Evolutionary conservation across 169 alveolate species (phyloP).

Genomic region (Plasmodium coatneyi): DNA sequence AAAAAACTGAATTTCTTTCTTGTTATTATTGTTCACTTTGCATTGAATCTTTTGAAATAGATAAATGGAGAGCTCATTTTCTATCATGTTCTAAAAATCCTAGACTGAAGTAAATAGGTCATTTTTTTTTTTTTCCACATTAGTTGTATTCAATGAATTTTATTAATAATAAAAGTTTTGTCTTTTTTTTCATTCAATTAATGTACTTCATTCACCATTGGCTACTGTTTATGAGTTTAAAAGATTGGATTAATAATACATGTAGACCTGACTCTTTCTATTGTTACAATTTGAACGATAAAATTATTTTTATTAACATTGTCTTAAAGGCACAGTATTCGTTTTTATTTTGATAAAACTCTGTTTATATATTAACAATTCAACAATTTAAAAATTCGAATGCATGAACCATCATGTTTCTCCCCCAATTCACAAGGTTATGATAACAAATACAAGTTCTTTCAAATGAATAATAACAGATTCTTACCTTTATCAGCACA

Average conservation of each 20-base stretch:
- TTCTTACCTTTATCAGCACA: background rate
- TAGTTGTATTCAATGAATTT: background rate
- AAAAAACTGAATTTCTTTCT: conserved; percentile 62
- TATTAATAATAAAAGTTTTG: background rate
- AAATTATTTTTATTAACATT: conserved; percentile 13
- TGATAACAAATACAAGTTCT: background rate
- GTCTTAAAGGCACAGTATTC: background rate
- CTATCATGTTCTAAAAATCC: conserved; percentile 73
- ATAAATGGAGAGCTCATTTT: conserved; percentile 70
- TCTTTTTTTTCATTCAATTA: conserved; percentile 3
- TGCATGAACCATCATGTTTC: background rate
- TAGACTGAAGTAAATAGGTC: conserved; percentile 7
- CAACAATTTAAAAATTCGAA: background rate
- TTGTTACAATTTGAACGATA: background rate
- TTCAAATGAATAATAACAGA: background rate
- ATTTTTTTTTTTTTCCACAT: background rate
- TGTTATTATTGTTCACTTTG: conserved; percentile 74
- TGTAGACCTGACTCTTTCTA: background rate
- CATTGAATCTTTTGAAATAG: conserved; percentile 71
- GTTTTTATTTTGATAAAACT: background rate
- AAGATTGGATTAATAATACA: background rate
- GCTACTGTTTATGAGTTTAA: background rate
- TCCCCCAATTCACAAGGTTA: background rate
- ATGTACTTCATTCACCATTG: conserved; percentile 20
- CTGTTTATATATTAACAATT: background rate